Evolutionary conservation across 2,329 filamentous ascomycete species (phyloP), one percentile per base, ranked within the genome.

Genomic region (Aspergillus amoenus): DNA sequence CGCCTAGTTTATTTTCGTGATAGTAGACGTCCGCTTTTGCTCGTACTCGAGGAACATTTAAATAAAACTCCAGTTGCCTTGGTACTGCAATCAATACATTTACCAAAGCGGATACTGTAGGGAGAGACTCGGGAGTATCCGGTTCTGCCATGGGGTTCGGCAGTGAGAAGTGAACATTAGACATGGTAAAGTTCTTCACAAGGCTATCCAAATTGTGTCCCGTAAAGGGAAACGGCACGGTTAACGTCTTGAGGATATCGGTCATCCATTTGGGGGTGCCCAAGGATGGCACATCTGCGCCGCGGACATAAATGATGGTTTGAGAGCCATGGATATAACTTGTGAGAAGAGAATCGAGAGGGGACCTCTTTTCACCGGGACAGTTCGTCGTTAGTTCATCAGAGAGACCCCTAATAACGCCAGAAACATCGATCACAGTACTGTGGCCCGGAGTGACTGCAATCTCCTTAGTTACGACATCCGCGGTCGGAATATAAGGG

Each of bases 111-210:
- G 91, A 96, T 15, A 99, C 87, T 54, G 84, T 87, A 9, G 93
- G 92, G 54, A 88, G 84, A 4, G 88, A 81, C 50, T 88, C 85
- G 0, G 91, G 89, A 11, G 87, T 85, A 56, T 83, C 84, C 0
- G 90, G 90, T 17, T 92, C 86, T 2, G 91, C 90, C 66, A 88
- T 84, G 0, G 90, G 89, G 66, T 92, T 86, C 0, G 94, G 94
- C 45, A 99, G 78, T 48, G 84, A 85, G 72, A 99, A 96, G 66
- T 95, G 86, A 41, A 95, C 91, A 69, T 97, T 84, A 2, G 87
- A 85, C 63, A 97, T 78, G 21, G 91, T 89, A 70, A 97, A 97
- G 65, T 94, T 93, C 64, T 88, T 88, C 70, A 99, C 89, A 15
- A 96, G 78, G 62, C 89, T 87, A 63, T 92, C 91, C 66, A 97